phyloP scores from a whole-genome alignment of 2,329 filamentous ascomycete species.

The Capronia coronata region DNA sequence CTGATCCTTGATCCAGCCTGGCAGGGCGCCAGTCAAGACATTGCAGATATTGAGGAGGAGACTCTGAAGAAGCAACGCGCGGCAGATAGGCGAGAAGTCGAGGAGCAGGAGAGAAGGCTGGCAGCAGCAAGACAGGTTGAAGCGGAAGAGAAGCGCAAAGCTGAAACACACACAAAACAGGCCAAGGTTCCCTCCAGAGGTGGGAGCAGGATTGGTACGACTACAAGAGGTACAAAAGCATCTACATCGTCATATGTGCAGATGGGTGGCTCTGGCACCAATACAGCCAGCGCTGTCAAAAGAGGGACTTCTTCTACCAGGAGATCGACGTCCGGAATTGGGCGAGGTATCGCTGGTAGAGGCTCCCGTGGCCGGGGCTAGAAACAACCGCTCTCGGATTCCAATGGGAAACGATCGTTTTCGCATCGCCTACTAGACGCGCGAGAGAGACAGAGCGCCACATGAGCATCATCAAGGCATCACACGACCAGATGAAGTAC shows the following conservation, averaged over 20 bases:
- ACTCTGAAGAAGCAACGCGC: slow-evolving; percentile 65
- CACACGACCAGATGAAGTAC: too few species aligned
- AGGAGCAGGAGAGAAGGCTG: slow-evolving; percentile 71
- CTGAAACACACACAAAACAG: slow-evolving; percentile 33
- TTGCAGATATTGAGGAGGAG: slow-evolving; percentile 81
- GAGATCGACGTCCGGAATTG: slow-evolving; percentile 20
- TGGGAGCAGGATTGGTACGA: slow-evolving; percentile 32
- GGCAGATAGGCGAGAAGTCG: slow-evolving; percentile 66
- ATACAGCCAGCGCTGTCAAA: slow-evolving; percentile 9
- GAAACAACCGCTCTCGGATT: too few species aligned
- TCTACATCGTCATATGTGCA: slow-evolving; percentile 19
- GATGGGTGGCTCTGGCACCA: slow-evolving; percentile 18
- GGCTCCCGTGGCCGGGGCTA: slow-evolving; percentile 18
- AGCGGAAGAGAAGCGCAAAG: slow-evolving; percentile 41
- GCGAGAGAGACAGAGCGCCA: too few species aligned
- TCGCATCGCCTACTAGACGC: too few species aligned
- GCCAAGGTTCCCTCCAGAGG: slow-evolving; percentile 29
- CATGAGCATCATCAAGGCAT: too few species aligned
- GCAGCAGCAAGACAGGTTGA: slow-evolving; percentile 53
- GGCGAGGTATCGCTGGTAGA: slow-evolving; percentile 13
- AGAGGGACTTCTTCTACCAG: slow-evolving; percentile 16
- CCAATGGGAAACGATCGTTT: too few species aligned
- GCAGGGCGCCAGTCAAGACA: slow-evolving; percentile 81
- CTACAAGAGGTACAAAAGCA: slow-evolving; percentile 30
- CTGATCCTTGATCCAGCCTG: slow-evolving; percentile 81